These are phyloP conservation scores for Suillus occidentalis DNA, from an alignment of 768 basidiomycete genomes.

Conservation along the genomic window DNA sequence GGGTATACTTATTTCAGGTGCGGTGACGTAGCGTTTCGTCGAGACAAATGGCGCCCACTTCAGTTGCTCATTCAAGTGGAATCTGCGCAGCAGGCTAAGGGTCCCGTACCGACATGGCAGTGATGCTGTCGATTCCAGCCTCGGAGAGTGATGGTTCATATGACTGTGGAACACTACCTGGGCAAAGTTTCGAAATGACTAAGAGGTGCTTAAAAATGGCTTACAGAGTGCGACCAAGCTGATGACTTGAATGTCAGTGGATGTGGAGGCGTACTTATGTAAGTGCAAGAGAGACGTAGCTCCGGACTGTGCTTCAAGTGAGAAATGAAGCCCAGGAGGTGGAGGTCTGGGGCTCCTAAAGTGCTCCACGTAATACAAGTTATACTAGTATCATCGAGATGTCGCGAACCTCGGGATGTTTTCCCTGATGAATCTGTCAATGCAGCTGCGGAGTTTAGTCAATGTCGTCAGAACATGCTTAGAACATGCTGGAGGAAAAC, in stretches of 20 bases:
- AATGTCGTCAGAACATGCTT: not conserved
- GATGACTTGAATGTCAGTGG: slow-evolving; percentile 8
- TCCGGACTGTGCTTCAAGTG: slow-evolving; percentile 18
- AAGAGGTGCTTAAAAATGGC: slow-evolving; percentile 10
- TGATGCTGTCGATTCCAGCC: slow-evolving; percentile 17
- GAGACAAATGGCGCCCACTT: slow-evolving; percentile 11
- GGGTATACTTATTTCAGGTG: slow-evolving; percentile 6
- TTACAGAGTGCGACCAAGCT: slow-evolving; percentile 15
- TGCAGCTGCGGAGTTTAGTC: not conserved
- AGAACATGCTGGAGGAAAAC: not conserved
- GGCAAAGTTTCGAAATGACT: slow-evolving; percentile 10
- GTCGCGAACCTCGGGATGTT: not conserved
- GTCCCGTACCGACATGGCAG: slow-evolving; percentile 18
- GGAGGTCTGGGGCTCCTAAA: slow-evolving; percentile 1
- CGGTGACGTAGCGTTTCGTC: slow-evolving; percentile 11
- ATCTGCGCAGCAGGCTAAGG: slow-evolving; percentile 17
- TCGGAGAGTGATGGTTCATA: slow-evolving; percentile 21
- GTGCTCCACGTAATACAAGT: not conserved
- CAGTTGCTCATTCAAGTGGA: slow-evolving; percentile 1
- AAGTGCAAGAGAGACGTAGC: slow-evolving; percentile 10
- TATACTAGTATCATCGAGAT: not conserved
- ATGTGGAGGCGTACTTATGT: not conserved
- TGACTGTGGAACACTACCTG: slow-evolving; percentile 12
- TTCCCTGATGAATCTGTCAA: not conserved
- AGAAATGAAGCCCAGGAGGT: slow-evolving; percentile 21